Evolutionary conservation across 352 stramenopile genomes (phyloP), one percentile per base, ranked within the genome.

Genomic region (Phytophthora sansomeana): DNA sequence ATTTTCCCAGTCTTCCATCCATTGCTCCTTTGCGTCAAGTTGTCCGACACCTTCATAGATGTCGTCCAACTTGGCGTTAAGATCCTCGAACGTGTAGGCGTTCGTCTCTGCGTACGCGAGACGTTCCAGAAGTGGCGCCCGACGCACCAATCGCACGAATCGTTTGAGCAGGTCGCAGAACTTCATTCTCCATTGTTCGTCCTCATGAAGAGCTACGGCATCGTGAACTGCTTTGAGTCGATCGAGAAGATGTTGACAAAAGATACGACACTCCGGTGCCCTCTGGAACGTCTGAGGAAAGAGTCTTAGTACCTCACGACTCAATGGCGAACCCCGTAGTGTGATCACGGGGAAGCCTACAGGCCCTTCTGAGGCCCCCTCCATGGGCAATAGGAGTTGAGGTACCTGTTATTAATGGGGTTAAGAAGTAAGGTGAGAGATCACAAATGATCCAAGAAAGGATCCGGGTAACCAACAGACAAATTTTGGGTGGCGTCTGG

Each of bases 61-160:
- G 10, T 48, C 24, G 48, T 58, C 52, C 17, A 69, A 7, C 8
- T 35, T 52, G 16, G 19, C 1, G 33, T 69, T 59, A 5, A 64
- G 11, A 1, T 59, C 58, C 16, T 8, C 17, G 17, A 66, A 26
- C 6, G 19, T 38, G 17, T 26, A 46, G 1, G 65, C 53, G 39
- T 58, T 33, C 1, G 39, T 42, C 26, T 69, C 58, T 5, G 38
- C 50, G 13, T 26, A 56, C 13, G 66, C 66, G 5, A 69, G 59
- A 9, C 66, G 59, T 28, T 58, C 19, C 13, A 74, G 29, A 14
- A 65, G 21, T 6, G 49, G 38, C 7, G 30, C 35, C 8, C 13
- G 17, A 35, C 58, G 52, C 30, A 73, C 42, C 38, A 69, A 13
- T 32, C 50, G 59, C 2, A 68, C 30, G 28, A 70, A 65, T 5